Evolutionary conservation across 768 basidiomycete genomes (phyloP).

Genomic region (Russula griseocarnosa): DNA sequence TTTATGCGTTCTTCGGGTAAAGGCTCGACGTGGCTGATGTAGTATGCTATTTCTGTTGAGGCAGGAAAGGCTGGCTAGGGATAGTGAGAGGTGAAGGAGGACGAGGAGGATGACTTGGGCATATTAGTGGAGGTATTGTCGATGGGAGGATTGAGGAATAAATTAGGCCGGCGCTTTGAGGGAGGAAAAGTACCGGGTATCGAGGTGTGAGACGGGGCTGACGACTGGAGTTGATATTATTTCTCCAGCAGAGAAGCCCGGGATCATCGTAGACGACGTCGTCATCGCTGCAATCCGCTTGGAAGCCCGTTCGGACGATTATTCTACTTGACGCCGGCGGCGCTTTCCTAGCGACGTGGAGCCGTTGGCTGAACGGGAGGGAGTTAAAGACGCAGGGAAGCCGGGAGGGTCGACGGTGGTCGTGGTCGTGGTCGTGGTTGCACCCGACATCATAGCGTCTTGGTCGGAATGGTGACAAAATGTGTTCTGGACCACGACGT

Average conservation of each 20-base stretch:
- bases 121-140: slow-evolving; percentile 51
- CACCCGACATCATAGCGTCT: slow-evolving; percentile 14
- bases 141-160: slow-evolving; percentile 32
- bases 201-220: too few relatives aligned
- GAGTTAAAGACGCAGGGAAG: not conserved
- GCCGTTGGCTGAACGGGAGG: not conserved
- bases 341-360: slow-evolving; percentile 7
- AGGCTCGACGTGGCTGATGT: slow-evolving; percentile 24
- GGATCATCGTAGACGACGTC: too few relatives aligned
- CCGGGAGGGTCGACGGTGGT: not conserved
- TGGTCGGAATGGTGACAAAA: not conserved
- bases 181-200: too few relatives aligned
- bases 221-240: too few relatives aligned
- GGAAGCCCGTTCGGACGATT: too few relatives aligned
- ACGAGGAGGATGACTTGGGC: too few relatives aligned
- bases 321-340: not conserved
- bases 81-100: not conserved
- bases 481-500: slow-evolving; percentile 14
- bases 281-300: too few relatives aligned
- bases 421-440: too few relatives aligned
- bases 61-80: slow-evolving; percentile 23
- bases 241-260: too few relatives aligned
- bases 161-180: too few relatives aligned
- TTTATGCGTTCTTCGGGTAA: slow-evolving; percentile 5
- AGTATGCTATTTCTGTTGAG: slow-evolving; percentile 32